Conservation (phyloP, 768 basidiomycete species). For the Glaciozyma martinii region DNA sequence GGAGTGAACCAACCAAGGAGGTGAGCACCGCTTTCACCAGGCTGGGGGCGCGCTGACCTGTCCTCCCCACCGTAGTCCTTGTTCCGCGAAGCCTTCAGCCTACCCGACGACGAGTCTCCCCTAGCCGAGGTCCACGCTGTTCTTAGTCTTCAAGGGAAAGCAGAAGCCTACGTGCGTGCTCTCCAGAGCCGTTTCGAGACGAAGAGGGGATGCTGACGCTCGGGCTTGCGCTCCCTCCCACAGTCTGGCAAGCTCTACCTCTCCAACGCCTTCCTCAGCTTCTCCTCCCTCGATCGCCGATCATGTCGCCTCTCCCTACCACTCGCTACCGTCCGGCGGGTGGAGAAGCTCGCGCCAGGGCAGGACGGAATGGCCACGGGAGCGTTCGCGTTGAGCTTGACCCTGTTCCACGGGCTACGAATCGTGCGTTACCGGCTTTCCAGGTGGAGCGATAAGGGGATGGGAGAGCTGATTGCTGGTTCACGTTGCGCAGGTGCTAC, state of each 20-base stretch:
- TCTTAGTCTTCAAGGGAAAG: conserved; percentile 26
- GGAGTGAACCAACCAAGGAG: too few relatives aligned
- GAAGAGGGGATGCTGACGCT: not conserved
- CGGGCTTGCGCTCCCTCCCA: not conserved
- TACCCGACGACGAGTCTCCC: conserved; percentile 32
- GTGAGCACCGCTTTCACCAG: too few relatives aligned
- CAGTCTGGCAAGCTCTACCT: conserved; percentile 87
- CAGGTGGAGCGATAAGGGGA: too few relatives aligned
- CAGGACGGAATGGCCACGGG: conserved; percentile 53
- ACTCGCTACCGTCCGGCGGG: conserved; percentile 80
- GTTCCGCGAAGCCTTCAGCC: conserved; percentile 32
- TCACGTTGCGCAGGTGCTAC: conserved; percentile 51
- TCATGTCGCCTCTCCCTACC: conserved; percentile 87
- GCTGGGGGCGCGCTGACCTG: too few relatives aligned
- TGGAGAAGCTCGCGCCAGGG: conserved; percentile 80
- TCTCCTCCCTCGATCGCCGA: conserved; percentile 81
- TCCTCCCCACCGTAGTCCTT: conserved; percentile 11
- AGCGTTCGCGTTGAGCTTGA: conserved; percentile 86
- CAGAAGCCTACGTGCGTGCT: conserved; percentile 32
- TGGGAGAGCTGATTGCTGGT: not conserved
- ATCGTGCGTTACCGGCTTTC: conserved; percentile 49
- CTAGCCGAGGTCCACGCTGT: conserved; percentile 34
- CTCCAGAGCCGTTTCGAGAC: not conserved
- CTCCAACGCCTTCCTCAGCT: conserved; percentile 79
- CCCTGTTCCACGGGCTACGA: conserved; percentile 90